Percentiles rank a stretch among this genome's conserved stretches.
Conservation (phyloP, 371 early-diverging fungal species). For the Mucor lusitanicus region DNA sequence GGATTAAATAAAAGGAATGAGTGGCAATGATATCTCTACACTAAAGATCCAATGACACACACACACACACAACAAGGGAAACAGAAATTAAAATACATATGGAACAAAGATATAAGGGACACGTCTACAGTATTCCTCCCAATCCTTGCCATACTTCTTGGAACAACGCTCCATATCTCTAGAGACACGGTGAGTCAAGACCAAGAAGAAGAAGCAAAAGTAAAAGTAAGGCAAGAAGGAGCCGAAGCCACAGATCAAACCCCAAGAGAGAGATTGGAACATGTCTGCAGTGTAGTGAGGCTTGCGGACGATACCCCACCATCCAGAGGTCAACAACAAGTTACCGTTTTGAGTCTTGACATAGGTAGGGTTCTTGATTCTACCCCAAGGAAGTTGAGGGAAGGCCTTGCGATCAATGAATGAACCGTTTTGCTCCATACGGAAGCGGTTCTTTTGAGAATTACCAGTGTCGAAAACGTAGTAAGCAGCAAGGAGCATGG, state of each 20-base stretch:
- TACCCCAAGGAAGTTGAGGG: conserved; percentile 68
- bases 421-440: conserved; percentile 69
- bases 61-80: not conserved
- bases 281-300: conserved; percentile 88
- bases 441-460: conserved; percentile 86
- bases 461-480: conserved; percentile 71
- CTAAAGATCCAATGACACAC: not conserved
- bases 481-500: conserved; percentile 33
- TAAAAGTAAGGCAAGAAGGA: conserved; percentile 89
- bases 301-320: conserved; percentile 88
- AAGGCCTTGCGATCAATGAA: conserved; percentile 59
- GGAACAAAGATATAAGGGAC: conserved; percentile 85
- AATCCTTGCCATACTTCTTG: conserved; percentile 85
- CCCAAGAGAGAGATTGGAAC: conserved; percentile 83
- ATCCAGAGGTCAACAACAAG: conserved; percentile 77
- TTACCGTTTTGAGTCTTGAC: conserved; percentile 78
- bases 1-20: not conserved
- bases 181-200: conserved; percentile 79
- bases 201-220: conserved; percentile 75
- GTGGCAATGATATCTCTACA: not conserved
- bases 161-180: conserved; percentile 85
- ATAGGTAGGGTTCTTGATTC: conserved; percentile 71
- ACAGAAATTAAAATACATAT: conserved; percentile 51
- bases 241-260: conserved; percentile 75
- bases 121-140: conserved; percentile 77